Percentiles rank a stretch among this genome's conserved stretches.
Evolutionary conservation across 164 flowering plant genomes (phyloP).

Genomic region (Vitis riparia): DNA sequence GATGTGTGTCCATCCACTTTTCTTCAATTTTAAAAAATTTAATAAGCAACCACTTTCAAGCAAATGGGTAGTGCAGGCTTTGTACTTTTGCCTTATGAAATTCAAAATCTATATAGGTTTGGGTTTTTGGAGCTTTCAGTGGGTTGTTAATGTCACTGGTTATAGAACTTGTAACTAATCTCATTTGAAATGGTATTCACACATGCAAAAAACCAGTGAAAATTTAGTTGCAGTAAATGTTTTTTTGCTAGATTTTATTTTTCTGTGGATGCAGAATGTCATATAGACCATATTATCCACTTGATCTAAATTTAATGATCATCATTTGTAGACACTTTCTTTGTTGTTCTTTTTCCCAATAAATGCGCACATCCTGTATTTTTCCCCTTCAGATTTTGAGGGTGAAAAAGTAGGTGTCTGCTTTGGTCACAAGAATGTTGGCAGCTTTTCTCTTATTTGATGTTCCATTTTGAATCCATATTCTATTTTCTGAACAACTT

Average conservation of each 20-base stretch:
- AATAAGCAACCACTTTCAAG: too few species aligned
- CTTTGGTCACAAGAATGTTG: neutral
- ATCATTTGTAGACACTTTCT: neutral
- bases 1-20: too few species aligned
- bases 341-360: neutral
- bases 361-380: neutral
- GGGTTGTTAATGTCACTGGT: too few species aligned
- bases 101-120: too few species aligned
- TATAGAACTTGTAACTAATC: too few species aligned
- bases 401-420: too few species aligned
- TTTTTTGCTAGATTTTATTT: neutral
- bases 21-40: too few species aligned
- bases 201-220: too few species aligned
- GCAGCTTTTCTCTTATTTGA: neutral
- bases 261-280: neutral
- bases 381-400: neutral
- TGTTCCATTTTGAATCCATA: neutral
- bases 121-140: too few species aligned
- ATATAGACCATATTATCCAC: neutral
- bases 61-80: too few species aligned
- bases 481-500: neutral
- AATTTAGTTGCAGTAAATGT: neutral
- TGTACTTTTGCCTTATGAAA: too few species aligned
- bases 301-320: neutral
- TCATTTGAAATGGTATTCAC: too few species aligned